Base-by-base conservation (phyloP, 805 yeast species). In the Hanseniaspora meyeri region DNA sequence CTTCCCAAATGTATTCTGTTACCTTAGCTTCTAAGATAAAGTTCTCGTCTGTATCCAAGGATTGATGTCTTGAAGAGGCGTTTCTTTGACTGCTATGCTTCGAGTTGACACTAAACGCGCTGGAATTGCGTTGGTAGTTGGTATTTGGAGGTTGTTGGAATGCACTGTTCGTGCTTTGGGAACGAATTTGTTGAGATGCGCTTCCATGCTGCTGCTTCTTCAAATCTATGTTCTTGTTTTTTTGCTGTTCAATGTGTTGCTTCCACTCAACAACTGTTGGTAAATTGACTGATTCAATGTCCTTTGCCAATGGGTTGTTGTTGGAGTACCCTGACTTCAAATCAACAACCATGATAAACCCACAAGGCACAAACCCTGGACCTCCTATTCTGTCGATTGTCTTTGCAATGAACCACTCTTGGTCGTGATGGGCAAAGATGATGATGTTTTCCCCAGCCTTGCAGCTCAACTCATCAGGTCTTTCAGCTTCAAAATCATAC, bases 241-340 rank as follows among this genome's bases (percentile, higher is more conserved):
- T 91, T 69, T 93, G 95, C 67, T 81, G 86, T 16, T 96, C 95
- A 32, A 93, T 88, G 61, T 80, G 80, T 55, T 78, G 79, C 70
- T 93, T 93, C 99, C 99, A 93, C 66, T 89, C 93, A 60, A 89
- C 96, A 17, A 93, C 96, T 0, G 90, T 82, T 16, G 99, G 98
- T 60, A 93, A 77, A 54, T 80, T 79, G 46, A 86, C 88, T 34
- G 73, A 71, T 51, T 74, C 72, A 43, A 93, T 83, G 47, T 82
- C 84, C 43, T 75, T 80, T 61, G 68, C 63, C 40, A 81, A 76
- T 52, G 79, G 73, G 62, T 80, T 74, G 31, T 75, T 77, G 51
- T 85, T 74, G 56, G 84, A 74, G 62, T 75, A 72, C 56, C 84
- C 79, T 1, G 87, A 75, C 27, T 81, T 73, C 58, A 89, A 77